Percentiles rank a stretch among this genome's conserved stretches.
Conservation (phyloP, 2,329 filamentous ascomycete genomes). For the Cladosporium colombiae region DNA sequence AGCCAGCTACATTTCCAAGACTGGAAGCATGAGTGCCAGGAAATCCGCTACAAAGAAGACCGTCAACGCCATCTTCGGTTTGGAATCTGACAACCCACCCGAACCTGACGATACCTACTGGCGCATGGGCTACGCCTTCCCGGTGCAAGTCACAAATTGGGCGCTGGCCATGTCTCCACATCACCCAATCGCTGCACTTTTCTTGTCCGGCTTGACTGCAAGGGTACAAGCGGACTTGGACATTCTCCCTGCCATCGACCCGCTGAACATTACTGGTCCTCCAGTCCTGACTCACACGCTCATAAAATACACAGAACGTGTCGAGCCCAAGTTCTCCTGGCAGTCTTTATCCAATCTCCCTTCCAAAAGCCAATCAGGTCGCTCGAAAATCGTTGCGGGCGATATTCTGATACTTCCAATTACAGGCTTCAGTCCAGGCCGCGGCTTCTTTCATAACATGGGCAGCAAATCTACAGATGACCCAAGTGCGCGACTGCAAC, state of each 20-base stretch:
- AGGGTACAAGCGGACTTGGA: not conserved
- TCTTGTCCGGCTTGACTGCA: not conserved
- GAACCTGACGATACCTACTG: conserved; percentile 20
- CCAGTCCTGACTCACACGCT: conserved; percentile 14
- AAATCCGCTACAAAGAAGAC: not conserved
- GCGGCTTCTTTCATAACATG: conserved; percentile 19
- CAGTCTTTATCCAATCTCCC: conserved; percentile 11
- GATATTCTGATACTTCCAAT: conserved; percentile 19
- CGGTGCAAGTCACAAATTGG: conserved; percentile 21
- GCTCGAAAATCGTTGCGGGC: conserved; percentile 10
- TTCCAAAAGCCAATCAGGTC: not conserved
- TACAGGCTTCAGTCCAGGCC: conserved; percentile 20
- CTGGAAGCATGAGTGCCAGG: not conserved
- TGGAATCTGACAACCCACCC: conserved; percentile 19
- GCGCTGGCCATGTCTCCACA: conserved; percentile 19
- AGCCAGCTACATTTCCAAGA: not conserved
- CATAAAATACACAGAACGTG: conserved; percentile 3
- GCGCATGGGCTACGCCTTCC: conserved; percentile 20
- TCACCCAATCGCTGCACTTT: conserved; percentile 5
- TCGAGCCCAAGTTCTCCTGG: conserved; percentile 7
- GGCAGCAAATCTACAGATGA: conserved; percentile 12
- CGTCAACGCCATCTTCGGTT: conserved; percentile 18
- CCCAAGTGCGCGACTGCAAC: conserved; percentile 12
- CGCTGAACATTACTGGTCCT: conserved; percentile 20
- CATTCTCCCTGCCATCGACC: conserved; percentile 12